These are phyloP conservation scores for Ananas comosus DNA, from an alignment of 176 grass and related monocot genomes.

Conservation along the genomic window DNA sequence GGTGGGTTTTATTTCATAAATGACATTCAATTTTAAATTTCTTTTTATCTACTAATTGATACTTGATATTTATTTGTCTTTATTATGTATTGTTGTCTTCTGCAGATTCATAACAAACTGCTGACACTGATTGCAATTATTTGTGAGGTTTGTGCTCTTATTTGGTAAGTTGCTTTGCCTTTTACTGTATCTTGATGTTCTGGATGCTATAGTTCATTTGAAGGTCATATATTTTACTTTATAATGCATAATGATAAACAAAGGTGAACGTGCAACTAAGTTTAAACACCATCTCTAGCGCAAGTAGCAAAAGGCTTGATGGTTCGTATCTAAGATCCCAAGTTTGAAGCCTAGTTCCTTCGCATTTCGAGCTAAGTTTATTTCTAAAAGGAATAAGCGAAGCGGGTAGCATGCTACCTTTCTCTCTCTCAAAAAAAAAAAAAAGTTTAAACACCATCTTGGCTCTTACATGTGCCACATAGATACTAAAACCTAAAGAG, in stretches of 20 bases:
- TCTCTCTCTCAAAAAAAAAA: no score
- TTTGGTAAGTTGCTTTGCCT: conserved; percentile 45
- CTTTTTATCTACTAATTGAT: neutral
- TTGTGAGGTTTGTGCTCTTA: conserved; percentile 71
- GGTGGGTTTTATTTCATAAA: conserved; percentile 38
- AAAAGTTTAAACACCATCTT: neutral
- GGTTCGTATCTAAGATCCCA: no score
- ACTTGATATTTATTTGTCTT: neutral
- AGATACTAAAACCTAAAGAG: no score
- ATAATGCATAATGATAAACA: neutral
- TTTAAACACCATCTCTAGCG: neutral
- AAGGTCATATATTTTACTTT: neutral
- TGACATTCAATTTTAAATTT: neutral
- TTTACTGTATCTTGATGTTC: neutral
- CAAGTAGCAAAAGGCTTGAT: no score
- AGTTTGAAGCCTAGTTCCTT: no score
- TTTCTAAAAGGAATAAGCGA: no score
- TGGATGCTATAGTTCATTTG: neutral
- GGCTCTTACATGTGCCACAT: no score
- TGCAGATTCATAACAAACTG: conserved; percentile 85
- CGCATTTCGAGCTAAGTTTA: no score
- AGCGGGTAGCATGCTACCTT: no score
- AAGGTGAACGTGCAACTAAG: neutral
- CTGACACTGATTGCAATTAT: conserved; percentile 69
- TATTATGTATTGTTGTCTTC: conserved; percentile 6